phyloP scores from a whole-genome alignment of 208 protist species.

The Sergeia podlipaevii region DNA sequence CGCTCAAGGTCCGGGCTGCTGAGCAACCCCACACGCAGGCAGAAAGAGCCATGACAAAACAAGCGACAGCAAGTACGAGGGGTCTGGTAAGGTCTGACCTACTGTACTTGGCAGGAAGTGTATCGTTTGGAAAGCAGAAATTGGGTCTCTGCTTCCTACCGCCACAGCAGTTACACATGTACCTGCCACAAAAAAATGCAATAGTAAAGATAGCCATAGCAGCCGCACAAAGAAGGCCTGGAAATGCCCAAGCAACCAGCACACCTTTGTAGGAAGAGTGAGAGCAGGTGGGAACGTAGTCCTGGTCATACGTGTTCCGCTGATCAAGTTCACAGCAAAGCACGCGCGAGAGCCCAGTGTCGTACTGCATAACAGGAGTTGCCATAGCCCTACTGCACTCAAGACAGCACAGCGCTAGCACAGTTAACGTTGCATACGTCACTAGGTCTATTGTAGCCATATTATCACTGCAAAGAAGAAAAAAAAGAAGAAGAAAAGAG shows the following conservation, averaged over 20 bases:
- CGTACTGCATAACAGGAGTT: slow-evolving; percentile 21
- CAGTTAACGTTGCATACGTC: too few species aligned
- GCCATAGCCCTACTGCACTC: not conserved
- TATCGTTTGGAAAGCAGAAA: slow-evolving; percentile 31
- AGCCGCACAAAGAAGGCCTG: slow-evolving; percentile 18
- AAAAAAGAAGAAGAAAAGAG: not conserved
- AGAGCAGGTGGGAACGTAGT: slow-evolving; percentile 9
- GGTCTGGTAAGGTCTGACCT: slow-evolving; percentile 36
- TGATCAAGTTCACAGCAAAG: slow-evolving; percentile 21
- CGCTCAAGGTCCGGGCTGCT: not conserved
- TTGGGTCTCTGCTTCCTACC: slow-evolving; percentile 28
- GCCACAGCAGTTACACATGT: slow-evolving; percentile 48
- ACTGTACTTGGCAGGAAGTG: slow-evolving; percentile 30
- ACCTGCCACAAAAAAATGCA: slow-evolving; percentile 37
- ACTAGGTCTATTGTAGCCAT: too few species aligned
- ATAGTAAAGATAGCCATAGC: slow-evolving; percentile 6
- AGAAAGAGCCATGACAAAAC: slow-evolving; percentile 12
- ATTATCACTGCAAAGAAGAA: slow-evolving; percentile 2
- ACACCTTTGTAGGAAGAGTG: slow-evolving; percentile 16
- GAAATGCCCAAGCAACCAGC: slow-evolving; percentile 16
- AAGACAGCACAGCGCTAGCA: too few species aligned
- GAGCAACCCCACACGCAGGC: slow-evolving; percentile 22
- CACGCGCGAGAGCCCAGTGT: slow-evolving; percentile 2
- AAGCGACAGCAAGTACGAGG: slow-evolving; percentile 15
- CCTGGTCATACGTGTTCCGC: too few species aligned